Evolutionary conservation across 2,329 filamentous ascomycete genomes (phyloP).

Genomic region (Penicillium sp.): DNA sequence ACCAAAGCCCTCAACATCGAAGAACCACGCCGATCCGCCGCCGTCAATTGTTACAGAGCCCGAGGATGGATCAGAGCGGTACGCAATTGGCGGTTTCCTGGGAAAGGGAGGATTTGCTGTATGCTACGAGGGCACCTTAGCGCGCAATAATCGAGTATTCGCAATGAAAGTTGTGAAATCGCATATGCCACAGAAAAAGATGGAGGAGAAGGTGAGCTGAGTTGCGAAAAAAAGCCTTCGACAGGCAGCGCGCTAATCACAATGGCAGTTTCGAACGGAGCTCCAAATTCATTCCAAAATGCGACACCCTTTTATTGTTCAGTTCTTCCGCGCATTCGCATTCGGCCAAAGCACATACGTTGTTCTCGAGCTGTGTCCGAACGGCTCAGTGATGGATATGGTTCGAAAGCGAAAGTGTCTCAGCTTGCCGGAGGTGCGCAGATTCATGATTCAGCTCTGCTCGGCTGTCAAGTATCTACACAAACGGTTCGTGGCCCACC

Average conservation of each 20-base stretch:
- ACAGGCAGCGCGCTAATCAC: slow-evolving; percentile 3
- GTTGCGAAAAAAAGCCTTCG: too few species aligned
- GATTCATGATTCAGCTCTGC: slow-evolving; percentile 90
- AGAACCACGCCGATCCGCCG: slow-evolving; percentile 47
- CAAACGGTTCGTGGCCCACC: slow-evolving; percentile 89
- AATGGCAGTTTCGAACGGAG: slow-evolving; percentile 66
- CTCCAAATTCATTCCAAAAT: slow-evolving; percentile 98
- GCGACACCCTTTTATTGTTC: slow-evolving; percentile 91
- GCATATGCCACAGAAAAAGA: slow-evolving; percentile 51
- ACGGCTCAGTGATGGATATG: slow-evolving; percentile 97
- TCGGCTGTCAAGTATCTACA: slow-evolving; percentile 99
- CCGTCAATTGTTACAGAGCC: slow-evolving; percentile 47
- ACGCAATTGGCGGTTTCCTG: slow-evolving; percentile 46
- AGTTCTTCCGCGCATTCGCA: slow-evolving; percentile 91
- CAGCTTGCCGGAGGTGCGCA: slow-evolving; percentile 89
- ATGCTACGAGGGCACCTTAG: slow-evolving; percentile 48
- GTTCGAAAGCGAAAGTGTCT: slow-evolving; percentile 87
- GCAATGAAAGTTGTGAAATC: slow-evolving; percentile 53
- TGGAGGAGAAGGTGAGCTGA: slow-evolving; percentile 49
- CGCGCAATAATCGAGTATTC: slow-evolving; percentile 45
- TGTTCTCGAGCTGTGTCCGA: slow-evolving; percentile 88
- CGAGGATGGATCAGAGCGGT: slow-evolving; percentile 44
- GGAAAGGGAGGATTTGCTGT: slow-evolving; percentile 53
- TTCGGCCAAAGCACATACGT: slow-evolving; percentile 89
- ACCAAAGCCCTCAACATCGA: slow-evolving; percentile 36